Base-by-base conservation (phyloP, 2,329 filamentous ascomycete species). In the Chaetomium olivaceum region DNA sequence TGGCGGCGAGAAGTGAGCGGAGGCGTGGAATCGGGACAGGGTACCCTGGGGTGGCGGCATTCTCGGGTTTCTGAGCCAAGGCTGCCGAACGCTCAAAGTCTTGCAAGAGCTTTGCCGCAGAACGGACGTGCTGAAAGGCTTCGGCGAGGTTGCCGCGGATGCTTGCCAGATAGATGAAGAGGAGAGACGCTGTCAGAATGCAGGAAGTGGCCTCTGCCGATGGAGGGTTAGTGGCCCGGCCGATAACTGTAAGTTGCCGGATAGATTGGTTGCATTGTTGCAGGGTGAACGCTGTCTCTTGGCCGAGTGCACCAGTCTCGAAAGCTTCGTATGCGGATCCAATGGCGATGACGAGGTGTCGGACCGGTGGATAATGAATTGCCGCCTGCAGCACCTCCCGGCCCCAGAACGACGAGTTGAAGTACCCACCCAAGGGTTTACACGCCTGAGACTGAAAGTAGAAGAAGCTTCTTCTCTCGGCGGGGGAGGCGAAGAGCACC, bases 91-190 rank as follows among this genome's bases (percentile, higher is more conserved):
- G 31, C n/a, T 70, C 69, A 14, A 65, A 63, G 50, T 66, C 50
- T 19, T 57, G 65, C 25, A 70, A 51, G 7, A 70, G 31, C 39
- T 63, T 69, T 11, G 65, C 29, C 16, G 62, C 64, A 9, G 64
- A 70, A 4, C 52, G 62, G 46, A 68, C 60, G 58, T 70, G 69
- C 29, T 69, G 64, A 14, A 68, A 61, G 19, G 67, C 69, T 52
- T 70, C 67, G 43, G 58, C 46, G 21, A 64, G 51, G 60, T 67
- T 58, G 48, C 67, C 62, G 27, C 63, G 67, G 48, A 69, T 36
- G 56, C 58, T 60, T 33, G 69, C 69, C 8, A 70, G 43, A 61
- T 70, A 66, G 60, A 69, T 62, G 55, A 69, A 70, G n/a, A 69
- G 69, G 3, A 70, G 19, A 1, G 67, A 69, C 9, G 69, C 67